phyloP scores from a whole-genome alignment of 1,284 basidiomycete genomes.

The Fomitopsis pinicola region DNA sequence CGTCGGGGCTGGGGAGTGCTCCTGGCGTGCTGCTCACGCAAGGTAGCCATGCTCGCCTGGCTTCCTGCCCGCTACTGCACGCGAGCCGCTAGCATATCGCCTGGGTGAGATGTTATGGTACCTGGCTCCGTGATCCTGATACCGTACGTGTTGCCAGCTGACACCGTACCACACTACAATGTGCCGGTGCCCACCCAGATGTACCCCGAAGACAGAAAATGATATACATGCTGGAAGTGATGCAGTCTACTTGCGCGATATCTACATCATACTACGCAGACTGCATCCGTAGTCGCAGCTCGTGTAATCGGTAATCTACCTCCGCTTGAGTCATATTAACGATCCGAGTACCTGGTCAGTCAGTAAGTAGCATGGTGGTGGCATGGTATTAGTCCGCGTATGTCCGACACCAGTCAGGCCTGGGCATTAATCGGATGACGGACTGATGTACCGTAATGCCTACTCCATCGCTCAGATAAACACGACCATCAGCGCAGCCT shows the following conservation, averaged over 20 bases:
- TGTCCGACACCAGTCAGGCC: background rate
- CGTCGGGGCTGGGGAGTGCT: background rate
- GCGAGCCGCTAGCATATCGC: no score
- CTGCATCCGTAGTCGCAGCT: no score
- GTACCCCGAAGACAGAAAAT: no score
- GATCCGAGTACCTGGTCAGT: background rate
- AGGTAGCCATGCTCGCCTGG: background rate
- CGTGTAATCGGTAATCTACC: no score
- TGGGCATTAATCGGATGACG: background rate
- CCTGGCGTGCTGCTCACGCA: background rate
- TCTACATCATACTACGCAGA: no score
- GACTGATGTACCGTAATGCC: background rate
- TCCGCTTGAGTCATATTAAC: background rate
- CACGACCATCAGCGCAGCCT: background rate
- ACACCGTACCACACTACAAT: no score
- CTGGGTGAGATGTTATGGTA: no score
- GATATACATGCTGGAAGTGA: no score
- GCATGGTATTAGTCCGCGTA: background rate
- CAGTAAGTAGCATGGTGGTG: background rate
- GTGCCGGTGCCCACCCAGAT: no score
- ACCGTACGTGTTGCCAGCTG: no score
- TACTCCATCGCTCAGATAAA: background rate
- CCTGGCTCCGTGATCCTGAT: no score
- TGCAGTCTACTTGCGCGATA: no score
- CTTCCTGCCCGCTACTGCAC: background rate